phyloP scores from a whole-genome alignment of 257 asterid genomes.

The Scutellaria barbata region DNA sequence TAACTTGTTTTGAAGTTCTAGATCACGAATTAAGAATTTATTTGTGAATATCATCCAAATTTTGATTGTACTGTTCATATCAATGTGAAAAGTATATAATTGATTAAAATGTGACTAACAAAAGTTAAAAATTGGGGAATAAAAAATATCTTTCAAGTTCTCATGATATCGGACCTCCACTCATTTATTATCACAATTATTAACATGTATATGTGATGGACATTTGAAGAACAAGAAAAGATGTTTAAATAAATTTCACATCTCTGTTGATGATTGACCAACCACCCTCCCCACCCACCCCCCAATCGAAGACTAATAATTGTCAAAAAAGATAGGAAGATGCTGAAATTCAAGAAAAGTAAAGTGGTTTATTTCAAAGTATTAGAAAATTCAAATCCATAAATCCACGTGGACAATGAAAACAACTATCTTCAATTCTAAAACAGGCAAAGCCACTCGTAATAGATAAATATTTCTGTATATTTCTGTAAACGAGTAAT shows the following conservation, averaged over 20 bases:
- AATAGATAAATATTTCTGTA: background rate
- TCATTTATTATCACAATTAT: too few relatives aligned
- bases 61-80: too few relatives aligned
- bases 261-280: too few relatives aligned
- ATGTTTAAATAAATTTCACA: background rate
- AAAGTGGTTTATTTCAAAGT: constrained; percentile 17
- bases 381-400: constrained; percentile 32
- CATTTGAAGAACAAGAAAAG: background rate
- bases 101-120: too few relatives aligned
- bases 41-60: too few relatives aligned
- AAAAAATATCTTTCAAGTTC: too few relatives aligned
- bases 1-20: too few relatives aligned
- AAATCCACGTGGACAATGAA: constrained; percentile 3
- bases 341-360: background rate
- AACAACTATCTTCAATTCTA: constrained; percentile 22
- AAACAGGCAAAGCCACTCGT: constrained; percentile 27
- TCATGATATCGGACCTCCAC: too few relatives aligned
- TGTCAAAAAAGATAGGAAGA: constrained; percentile 16
- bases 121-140: too few relatives aligned
- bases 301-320: background rate
- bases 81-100: too few relatives aligned
- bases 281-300: background rate
- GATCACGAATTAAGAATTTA: too few relatives aligned
- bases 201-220: too few relatives aligned
- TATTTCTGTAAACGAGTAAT: background rate